Evolutionary conservation across 2,329 filamentous ascomycete species (phyloP).

Genomic region (Penicillium sp.): DNA sequence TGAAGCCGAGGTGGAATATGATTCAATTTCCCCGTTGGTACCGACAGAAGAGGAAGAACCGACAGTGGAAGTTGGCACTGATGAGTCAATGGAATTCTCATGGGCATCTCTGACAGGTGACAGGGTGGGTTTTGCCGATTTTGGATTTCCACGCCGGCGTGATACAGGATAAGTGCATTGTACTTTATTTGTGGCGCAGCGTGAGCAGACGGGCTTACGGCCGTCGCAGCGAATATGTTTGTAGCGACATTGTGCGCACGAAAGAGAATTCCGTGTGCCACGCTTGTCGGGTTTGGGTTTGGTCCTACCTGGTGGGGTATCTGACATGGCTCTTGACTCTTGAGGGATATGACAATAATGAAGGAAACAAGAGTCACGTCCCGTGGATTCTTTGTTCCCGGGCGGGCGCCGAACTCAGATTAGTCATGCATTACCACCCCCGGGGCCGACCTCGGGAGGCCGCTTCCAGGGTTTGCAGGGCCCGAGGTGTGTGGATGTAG

Average conservation of each 20-base stretch:
- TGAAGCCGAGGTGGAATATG: not conserved
- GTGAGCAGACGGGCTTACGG: constrained; percentile 42
- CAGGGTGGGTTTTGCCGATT: not conserved
- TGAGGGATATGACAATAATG: not conserved
- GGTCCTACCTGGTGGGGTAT: not conserved
- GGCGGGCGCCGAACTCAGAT: not conserved
- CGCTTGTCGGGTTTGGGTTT: not conserved
- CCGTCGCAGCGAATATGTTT: constrained; percentile 48
- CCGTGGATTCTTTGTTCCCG: no score
- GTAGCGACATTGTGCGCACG: constrained; percentile 28
- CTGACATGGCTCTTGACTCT: not conserved
- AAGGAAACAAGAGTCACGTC: not conserved
- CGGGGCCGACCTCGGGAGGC: no score
- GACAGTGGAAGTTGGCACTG: not conserved
- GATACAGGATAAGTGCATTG: constrained; percentile 50
- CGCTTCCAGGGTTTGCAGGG: no score
- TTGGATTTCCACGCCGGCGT: constrained; percentile 38
- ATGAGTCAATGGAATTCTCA: not conserved
- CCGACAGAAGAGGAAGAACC: not conserved
- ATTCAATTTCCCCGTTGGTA: not conserved
- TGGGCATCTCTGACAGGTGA: not conserved
- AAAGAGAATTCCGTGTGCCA: constrained; percentile 9
- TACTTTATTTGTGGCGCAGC: constrained; percentile 39
- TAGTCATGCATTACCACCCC: not conserved
- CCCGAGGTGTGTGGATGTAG: no score